Evolutionary conservation across 2,329 filamentous ascomycete species (phyloP).

Genomic region (Xylaria sp.): DNA sequence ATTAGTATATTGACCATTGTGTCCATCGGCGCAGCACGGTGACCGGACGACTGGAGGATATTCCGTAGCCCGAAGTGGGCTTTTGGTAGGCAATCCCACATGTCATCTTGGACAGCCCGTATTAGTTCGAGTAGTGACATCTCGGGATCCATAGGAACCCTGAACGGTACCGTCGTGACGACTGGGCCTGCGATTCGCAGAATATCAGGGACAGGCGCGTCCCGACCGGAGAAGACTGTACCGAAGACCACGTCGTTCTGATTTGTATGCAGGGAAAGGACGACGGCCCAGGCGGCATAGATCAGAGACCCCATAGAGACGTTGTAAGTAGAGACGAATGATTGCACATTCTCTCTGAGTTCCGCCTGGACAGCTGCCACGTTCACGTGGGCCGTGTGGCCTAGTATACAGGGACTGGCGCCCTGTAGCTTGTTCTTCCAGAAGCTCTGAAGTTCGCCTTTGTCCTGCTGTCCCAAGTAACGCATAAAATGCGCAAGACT

Average conservation of each 20-base stretch:
- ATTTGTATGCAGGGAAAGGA: slow-evolving; percentile 20
- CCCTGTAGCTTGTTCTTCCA: slow-evolving; percentile 10
- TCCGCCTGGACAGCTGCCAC: slow-evolving; percentile 1
- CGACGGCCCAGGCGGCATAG: slow-evolving; percentile 21
- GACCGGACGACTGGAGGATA: slow-evolving; percentile 8
- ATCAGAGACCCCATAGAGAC: slow-evolving; percentile 8
- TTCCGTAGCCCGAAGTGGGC: slow-evolving; percentile 39
- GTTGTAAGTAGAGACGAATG: not conserved
- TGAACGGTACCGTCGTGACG: slow-evolving; percentile 43
- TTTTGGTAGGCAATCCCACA: slow-evolving; percentile 35
- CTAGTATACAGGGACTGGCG: slow-evolving; percentile 4
- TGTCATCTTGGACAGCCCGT: slow-evolving; percentile 20
- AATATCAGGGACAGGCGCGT: slow-evolving; percentile 48
- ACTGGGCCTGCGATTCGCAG: slow-evolving; percentile 50
- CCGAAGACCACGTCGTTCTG: slow-evolving; percentile 46
- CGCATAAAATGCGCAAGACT: slow-evolving; percentile 12
- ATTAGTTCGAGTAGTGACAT: slow-evolving; percentile 29
- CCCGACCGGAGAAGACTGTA: slow-evolving; percentile 44
- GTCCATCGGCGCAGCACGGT: slow-evolving; percentile 3
- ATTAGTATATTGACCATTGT: slow-evolving; percentile 15
- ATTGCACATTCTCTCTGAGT: slow-evolving; percentile 3
- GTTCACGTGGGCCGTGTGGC: slow-evolving; percentile 1
- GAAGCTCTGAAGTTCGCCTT: slow-evolving; percentile 1
- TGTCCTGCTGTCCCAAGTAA: not conserved
- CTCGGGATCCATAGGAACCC: slow-evolving; percentile 23